Evolutionary conservation across 768 basidiomycete genomes (phyloP), one percentile per base, ranked within the genome.

Genomic region (Kwoniella bestiolae): DNA sequence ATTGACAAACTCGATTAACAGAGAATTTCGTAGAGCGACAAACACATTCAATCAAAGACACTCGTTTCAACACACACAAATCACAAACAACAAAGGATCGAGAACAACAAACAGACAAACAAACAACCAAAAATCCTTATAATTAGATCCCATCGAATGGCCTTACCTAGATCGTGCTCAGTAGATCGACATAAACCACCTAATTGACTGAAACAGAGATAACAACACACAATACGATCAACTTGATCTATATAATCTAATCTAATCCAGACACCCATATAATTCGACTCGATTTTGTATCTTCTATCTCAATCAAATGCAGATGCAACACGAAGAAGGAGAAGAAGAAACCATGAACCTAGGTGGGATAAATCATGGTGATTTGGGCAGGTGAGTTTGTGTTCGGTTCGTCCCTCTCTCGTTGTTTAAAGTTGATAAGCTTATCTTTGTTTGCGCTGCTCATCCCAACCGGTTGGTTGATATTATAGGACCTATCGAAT

Each of bases 401-500:
- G 14, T 25, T 26, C 5, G 9, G 28, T 18, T 56, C 51, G 46
- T 62, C 60, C 5, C 23, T 46, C 9, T 21, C 21, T 26, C 18
- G 18, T 31, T 11, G 55, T 7, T n/a, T n/a, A n/a, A n/a, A n/a
- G n/a, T n/a, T n/a, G n/a, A n/a, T n/a, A n/a, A n/a, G n/a, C n/a
- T n/a, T n/a, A n/a, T n/a, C n/a, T n/a, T n/a, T n/a, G n/a, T n/a
- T n/a, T n/a, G n/a, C n/a, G n/a, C n/a, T n/a, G n/a, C n/a, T n/a
- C n/a, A n/a, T n/a, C n/a, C n/a, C n/a, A n/a, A n/a, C n/a, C n/a
- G n/a, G 3, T 56, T 38, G 38, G 1, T 9, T 9, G 5, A 14
- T 11, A 2, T 60, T 34, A 41, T 50, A 82, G 81, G 63, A 70
- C 86, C 0, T 95, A 94, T 79, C 86, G 89, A 52, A 87, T 96